Base-by-base conservation (phyloP, 1,284 basidiomycete species). In the Coniferiporia sulphurascens region DNA sequence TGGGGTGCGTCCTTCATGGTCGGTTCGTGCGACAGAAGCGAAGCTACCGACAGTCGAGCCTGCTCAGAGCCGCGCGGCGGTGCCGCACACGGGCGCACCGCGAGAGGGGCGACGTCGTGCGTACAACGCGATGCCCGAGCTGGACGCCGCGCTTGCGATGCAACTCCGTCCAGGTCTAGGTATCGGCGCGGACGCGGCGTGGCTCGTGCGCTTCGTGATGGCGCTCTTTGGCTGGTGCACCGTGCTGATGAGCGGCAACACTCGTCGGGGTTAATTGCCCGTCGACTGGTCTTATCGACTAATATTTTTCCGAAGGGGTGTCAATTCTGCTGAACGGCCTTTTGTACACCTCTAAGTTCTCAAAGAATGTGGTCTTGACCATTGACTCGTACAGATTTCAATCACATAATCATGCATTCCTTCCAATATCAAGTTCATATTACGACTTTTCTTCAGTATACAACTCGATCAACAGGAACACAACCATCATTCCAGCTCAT, bases 201-300 rank as follows among this genome's bases (percentile, higher is more conserved):
- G 87, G 87, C 79, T 89, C 74, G 85, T 89, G 51, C 74, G 86
- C 58, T 89, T 89, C 69, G 69, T 90, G 70, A 87, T 90, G 85
- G 77, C 84, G 22, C 79, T 89, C 70, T 89, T 87, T 69, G 88
- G 87, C 12, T 90, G 88, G 88, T 78, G 90, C 65, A 78, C 82
- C 34, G 75, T 86, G 45, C 63, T 76, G 21, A 65, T 76, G 12
- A 71, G 73, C 8, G 72, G 73, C 13, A 60, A 65, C 41, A 54
- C 62, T 46, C 56, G 56, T 52, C n/a, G 52, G 34, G 5, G 34
- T 9, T 48, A 32, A 41, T 49, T 49, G 49, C 48, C 19, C 13
- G n/a, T 15, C 21, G 10, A 6, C 27, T 52, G 27, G 27, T 52
- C 19, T 52, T 4, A 1, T 6, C 12, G 10, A 27, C 27, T 27